phyloP scores from a whole-genome alignment of 1,284 basidiomycete species.

The Puccinia triticina region DNA sequence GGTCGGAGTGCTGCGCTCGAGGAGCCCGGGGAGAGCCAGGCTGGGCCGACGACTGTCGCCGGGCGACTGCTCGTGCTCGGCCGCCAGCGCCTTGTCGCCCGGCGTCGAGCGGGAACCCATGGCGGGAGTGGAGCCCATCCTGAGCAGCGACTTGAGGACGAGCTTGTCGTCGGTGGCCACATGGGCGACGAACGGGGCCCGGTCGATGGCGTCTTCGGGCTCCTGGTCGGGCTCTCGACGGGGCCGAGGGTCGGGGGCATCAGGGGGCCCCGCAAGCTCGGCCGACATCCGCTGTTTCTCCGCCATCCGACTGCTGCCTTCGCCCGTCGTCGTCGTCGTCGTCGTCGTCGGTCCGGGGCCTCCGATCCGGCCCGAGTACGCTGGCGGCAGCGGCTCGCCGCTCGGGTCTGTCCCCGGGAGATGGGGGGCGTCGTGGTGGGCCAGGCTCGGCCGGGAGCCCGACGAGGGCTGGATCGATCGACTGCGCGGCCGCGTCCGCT shows the following conservation, averaged over 20 bases:
- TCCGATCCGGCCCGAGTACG: conserved; percentile 25
- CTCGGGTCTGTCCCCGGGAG: not conserved
- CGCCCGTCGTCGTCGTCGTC: not conserved
- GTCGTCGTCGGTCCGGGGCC: no score
- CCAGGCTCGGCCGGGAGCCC: not conserved
- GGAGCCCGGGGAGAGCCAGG: no score
- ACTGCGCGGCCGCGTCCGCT: not conserved
- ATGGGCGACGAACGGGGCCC: conserved; percentile 16
- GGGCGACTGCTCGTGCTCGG: not conserved
- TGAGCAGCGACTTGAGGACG: not conserved
- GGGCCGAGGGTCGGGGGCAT: not conserved
- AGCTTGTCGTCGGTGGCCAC: conserved; percentile 40
- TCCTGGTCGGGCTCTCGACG: not conserved
- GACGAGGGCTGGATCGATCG: not conserved
- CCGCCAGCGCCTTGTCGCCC: not conserved
- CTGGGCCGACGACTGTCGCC: not conserved
- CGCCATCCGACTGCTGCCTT: not conserved
- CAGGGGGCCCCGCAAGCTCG: not conserved
- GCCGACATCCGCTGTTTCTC: conserved; percentile 16
- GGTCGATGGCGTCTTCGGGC: not conserved
- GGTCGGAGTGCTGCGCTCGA: not conserved
- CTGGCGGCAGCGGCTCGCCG: not conserved
- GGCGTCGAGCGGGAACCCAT: not conserved
- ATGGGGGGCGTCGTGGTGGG: not conserved
- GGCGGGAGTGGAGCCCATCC: conserved; percentile 11